Conservation (phyloP, 495 filamentous ascomycete genomes). For the Xylaria palmicola region DNA sequence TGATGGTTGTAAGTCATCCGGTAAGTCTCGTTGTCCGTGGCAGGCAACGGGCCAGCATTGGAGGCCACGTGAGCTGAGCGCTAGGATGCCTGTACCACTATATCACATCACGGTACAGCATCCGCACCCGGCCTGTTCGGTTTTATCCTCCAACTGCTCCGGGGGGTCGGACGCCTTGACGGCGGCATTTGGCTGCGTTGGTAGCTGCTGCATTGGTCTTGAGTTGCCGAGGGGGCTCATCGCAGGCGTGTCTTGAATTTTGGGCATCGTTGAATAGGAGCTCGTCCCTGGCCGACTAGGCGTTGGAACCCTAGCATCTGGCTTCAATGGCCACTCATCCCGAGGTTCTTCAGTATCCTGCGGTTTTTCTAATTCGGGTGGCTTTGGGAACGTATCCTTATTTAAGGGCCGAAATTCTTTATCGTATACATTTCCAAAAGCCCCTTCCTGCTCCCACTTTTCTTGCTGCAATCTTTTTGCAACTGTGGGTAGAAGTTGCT, state of each 20-base stretch:
- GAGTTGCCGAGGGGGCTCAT: constrained; percentile 41
- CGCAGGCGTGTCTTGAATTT: constrained; percentile 44
- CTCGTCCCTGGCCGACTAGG: constrained; percentile 44
- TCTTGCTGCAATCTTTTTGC: constrained; percentile 90
- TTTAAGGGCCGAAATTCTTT: constrained; percentile 78
- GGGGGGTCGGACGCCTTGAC: constrained; percentile 36
- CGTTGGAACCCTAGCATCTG: constrained; percentile 44
- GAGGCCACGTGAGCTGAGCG: constrained; percentile 13
- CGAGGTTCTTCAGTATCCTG: constrained; percentile 35
- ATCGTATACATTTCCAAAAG: constrained; percentile 77
- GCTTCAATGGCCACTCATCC: constrained; percentile 46
- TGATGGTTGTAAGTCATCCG: constrained; percentile 26
- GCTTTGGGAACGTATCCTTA: constrained; percentile 49
- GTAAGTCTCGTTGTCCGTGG: constrained; percentile 20
- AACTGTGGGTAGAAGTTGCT: constrained; percentile 92
- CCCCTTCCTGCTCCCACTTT: constrained; percentile 90
- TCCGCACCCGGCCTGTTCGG: constrained; percentile 48
- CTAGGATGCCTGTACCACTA: constrained; percentile 14
- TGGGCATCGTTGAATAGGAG: constrained; percentile 60
- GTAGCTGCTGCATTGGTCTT: constrained; percentile 28
- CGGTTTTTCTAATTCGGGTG: constrained; percentile 43
- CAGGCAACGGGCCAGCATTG: background rate
- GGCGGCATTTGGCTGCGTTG: constrained; percentile 22
- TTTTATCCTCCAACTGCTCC: constrained; percentile 31
- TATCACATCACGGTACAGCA: constrained; percentile 57